Base-by-base conservation (phyloP, 2,329 filamentous ascomycete genomes). In the Drechslerella dactyloides region DNA sequence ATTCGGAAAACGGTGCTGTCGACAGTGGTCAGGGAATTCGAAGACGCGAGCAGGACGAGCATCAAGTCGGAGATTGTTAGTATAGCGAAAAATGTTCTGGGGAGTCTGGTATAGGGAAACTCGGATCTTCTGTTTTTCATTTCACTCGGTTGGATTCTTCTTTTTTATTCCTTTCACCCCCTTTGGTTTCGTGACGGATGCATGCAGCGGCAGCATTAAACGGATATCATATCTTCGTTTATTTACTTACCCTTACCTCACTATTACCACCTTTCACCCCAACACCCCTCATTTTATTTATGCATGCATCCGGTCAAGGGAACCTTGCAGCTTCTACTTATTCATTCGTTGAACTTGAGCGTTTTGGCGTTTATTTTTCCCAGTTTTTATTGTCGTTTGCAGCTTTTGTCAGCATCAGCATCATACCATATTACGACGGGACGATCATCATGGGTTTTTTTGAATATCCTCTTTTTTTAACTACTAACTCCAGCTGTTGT, bases 1-100 rank as follows among this genome's bases (percentile, higher is more conserved):
- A 85, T 99, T 50, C 84, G 93, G 73, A 97, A 97, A 81, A 87
- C 97, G 56, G 89, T 99, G 72, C 85, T 99, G 1, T 88, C 91
- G 52, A 90, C 90, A 4, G 86, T 96, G 0, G 89, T 97, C 53
- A 88, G 92, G 75, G 94, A 99, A 78, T 97, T 97, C 79, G 94
- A 97, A 79, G 93, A 97, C 66, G 86, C 87, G 19, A 94, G 90
- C 78, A 83, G 93, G 51, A 83, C 82, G 50, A 88, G 89, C 8
- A 86, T 91, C 30, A 93, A 89, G 81, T 85, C 85, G 11, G 94
- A 99, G 81, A 84, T 97, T 53, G 88, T 88, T 1, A 92, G 90
- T 35, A 86, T 99, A 42, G 90, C 91, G 55, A 94, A 91, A 79
- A 89, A 97, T 30, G 92, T 97, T 1, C 81, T 97, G 1, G 91